Evolutionary conservation across 1,139 yeast species (phyloP), one percentile per base, ranked within the genome.

Genomic region (Scheffersomyces illinoinensis): DNA sequence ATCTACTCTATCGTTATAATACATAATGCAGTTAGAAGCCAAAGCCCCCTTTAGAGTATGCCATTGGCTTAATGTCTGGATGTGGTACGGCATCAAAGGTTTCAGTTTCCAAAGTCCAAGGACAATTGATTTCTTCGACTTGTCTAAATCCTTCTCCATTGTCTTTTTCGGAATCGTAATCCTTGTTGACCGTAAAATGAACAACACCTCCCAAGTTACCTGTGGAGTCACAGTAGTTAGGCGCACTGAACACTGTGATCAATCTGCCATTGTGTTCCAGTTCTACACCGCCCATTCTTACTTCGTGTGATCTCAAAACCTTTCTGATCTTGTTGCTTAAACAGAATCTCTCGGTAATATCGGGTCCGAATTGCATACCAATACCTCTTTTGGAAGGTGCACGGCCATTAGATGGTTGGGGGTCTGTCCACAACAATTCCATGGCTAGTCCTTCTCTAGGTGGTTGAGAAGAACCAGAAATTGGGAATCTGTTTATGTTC

Each of bases 391-490:
- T 93, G 24, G 97, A 90, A 4, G 96, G 92, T 1, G 93, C 86
- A 55, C 97, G 83, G 17, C 99, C 99, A 19, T 84, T 77, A 12
- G 76, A 80, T 0, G 81, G 79, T 72, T 93, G 98, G 1, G 99
- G 99, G 72, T 95, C 99, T 0, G 98, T 91, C 99, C 99, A 95
- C 61, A 95, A 80, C 72, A 96, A 82, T 71, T 95, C 99, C 98
- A 93, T 95, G 73, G 96, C 96, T 54, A 92, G 79, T 10, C 99
- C 99, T 59, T 90, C 93, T 66, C 88, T 85, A 53, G 97, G 96
- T 20, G 98, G 98, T 75, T 93, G 98, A 33, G 86, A 82, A 43
- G 82, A 74, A 2, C 84, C 84, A 55, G 87, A 85, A 19, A 62
- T 59, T 14, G 84, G 84, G 72, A 87, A 85, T 63, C 97, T 79